Evolutionary conservation across 2,329 filamentous ascomycete genomes (phyloP), one percentile per base, ranked within the genome.

Genomic region (Paecilomyces dactylethromorphus): DNA sequence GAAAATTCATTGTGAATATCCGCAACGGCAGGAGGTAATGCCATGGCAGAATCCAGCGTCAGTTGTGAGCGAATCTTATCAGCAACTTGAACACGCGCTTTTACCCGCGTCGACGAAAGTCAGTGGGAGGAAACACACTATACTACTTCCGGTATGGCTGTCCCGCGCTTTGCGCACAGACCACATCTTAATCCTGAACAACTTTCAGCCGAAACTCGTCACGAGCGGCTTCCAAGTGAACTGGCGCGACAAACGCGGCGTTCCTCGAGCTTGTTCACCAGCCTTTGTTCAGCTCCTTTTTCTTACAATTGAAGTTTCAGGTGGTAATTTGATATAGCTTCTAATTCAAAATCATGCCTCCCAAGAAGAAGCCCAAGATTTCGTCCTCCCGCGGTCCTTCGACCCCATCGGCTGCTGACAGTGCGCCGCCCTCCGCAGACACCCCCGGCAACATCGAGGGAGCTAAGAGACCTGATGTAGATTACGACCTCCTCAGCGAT

Each of bases 341-440:
- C 5, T 29, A 29, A 45, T 45, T 12, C 6, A 18, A 15, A 21
- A 45, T 18, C 32, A 77, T 76, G 71, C 74, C 73, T 74, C 81
- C 68, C 65, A 79, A 85, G 63, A 92, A 91, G 73, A 88, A 85
- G 67, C 81, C 82, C 39, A 87, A 84, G 67, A 74, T 62, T 64
- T 74, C 26, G 26, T 29, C 54, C 61, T 72, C 60, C 63, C 77
- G 70, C 56, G 69, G 64, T 13, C 64, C 69, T 29, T 70, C 69
- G 12, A 65, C 65, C 3, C 66, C 69, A 22, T 63, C 67, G 6
- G 70, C 66, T 54, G 62, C 63, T 22, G 72, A 74, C 18, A 65
- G 61, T 53, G 56, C 65, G 35, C 67, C 66, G 49, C 64, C 65
- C 51, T 68, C 70, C 58, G 64, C 66, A 32, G 65, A 68, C 54